Evolutionary conservation across 225 moss, liverwort and hornwort species (phyloP).

Genomic region (Climacium dendroides): DNA sequence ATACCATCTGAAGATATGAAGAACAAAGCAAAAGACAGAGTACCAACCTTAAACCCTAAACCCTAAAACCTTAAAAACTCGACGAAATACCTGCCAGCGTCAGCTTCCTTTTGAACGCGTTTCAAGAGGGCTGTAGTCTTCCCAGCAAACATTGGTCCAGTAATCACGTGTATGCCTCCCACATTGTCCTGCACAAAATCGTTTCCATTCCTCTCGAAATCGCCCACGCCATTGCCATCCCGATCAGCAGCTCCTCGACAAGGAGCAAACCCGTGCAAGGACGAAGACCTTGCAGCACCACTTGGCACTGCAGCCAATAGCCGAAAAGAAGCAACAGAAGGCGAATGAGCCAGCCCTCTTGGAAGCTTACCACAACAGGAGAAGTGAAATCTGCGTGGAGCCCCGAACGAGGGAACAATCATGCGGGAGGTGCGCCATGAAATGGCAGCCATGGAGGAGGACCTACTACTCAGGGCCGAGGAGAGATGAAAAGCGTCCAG

Average conservation of each 20-base stretch:
- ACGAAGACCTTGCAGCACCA: not conserved
- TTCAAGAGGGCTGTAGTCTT: slow-evolving; percentile 75
- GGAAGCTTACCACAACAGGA: not conserved
- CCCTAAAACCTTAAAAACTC: not conserved
- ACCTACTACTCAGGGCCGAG: not conserved
- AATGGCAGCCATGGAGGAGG: not conserved
- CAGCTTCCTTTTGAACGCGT: slow-evolving; percentile 50
- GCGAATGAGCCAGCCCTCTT: not conserved
- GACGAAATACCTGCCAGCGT: slow-evolving; percentile 51
- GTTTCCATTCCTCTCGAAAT: not conserved
- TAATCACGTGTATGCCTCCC: slow-evolving; percentile 69
- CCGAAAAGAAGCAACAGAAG: not conserved
- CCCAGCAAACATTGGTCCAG: slow-evolving; percentile 91
- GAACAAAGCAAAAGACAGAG: not conserved
- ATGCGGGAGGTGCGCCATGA: not conserved
- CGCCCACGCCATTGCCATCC: not conserved
- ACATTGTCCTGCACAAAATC: slow-evolving; percentile 29
- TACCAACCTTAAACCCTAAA: not conserved
- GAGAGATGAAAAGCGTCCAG: slow-evolving; percentile 12
- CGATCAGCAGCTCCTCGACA: not conserved
- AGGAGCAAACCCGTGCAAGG: not conserved
- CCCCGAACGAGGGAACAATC: not conserved
- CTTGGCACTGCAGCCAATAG: not conserved
- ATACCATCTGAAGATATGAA: not conserved
- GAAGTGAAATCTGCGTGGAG: not conserved